Conservation (phyloP, 2,329 filamentous ascomycete genomes). For the Xylariales sp. region DNA sequence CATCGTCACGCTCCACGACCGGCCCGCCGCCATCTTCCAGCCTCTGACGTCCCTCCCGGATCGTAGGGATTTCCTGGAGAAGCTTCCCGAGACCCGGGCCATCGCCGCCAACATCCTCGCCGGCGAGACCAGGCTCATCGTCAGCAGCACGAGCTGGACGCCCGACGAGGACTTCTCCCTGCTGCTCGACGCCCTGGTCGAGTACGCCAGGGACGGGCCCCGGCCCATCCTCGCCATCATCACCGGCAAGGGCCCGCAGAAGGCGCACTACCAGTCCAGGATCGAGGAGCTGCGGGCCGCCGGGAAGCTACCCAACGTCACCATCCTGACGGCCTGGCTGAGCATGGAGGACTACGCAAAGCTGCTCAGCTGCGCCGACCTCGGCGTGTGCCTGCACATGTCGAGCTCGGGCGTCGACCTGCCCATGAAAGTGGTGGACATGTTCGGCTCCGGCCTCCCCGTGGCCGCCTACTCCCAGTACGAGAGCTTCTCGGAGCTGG, state of each 20-base stretch:
- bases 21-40: conserved; percentile 77
- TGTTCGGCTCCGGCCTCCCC: conserved; percentile 92
- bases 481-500: conserved; percentile 85
- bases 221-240: conserved; percentile 83
- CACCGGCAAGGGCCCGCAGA: conserved; percentile 88
- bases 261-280: conserved; percentile 65
- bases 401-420: conserved; percentile 93
- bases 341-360: conserved; percentile 78
- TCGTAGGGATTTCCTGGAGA: conserved; percentile 56
- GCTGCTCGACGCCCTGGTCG: conserved; percentile 74
- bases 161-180: conserved; percentile 92
- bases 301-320: conserved; percentile 64
- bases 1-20: conserved; percentile 75
- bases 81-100: conserved; percentile 59
- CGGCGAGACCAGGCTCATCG: conserved; percentile 63
- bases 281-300: conserved; percentile 58
- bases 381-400: conserved; percentile 88
- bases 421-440: conserved; percentile 98
- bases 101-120: conserved; percentile 55
- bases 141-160: conserved; percentile 97
- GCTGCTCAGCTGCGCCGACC: conserved; percentile 77
- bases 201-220: conserved; percentile 55
- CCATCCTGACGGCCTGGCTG: conserved; percentile 80
- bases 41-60: conserved; percentile 50
- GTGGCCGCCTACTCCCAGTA: conserved; percentile 85